phyloP scores from a whole-genome alignment of 2,329 filamentous ascomycete species.

The Trichoderma endophyticum region DNA sequence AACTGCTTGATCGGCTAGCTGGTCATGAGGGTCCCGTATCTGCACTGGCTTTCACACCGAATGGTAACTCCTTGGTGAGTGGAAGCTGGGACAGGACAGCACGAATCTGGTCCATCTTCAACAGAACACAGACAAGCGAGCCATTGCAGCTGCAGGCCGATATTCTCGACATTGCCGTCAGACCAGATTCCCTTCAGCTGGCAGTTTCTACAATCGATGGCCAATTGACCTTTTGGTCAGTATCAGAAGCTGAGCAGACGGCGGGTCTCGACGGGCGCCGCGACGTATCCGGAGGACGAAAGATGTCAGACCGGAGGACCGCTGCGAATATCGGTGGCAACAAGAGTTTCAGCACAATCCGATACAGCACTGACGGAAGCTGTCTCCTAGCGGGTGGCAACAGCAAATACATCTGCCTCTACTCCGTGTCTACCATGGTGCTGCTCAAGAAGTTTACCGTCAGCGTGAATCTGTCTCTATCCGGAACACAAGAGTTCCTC shows the following conservation, averaged over 20 bases:
- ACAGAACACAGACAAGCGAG: conserved; percentile 89
- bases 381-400: conserved; percentile 89
- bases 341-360: conserved; percentile 84
- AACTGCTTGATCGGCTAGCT: conserved; percentile 83
- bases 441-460: conserved; percentile 94
- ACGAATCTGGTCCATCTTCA: conserved; percentile 93
- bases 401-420: conserved; percentile 98
- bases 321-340: conserved; percentile 88
- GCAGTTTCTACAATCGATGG: conserved; percentile 91
- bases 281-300: conserved; percentile 90
- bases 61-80: conserved; percentile 78
- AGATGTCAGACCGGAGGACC: conserved; percentile 80
- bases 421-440: conserved; percentile 89
- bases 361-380: conserved; percentile 87
- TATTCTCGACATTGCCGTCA: conserved; percentile 78
- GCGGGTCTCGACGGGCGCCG: conserved; percentile 83
- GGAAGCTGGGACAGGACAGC: conserved; percentile 97
- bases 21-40: conserved; percentile 95
- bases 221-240: conserved; percentile 91
- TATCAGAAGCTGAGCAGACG: conserved; percentile 82
- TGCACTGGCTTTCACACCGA: conserved; percentile 81
- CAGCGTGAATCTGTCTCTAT: conserved; percentile 89
- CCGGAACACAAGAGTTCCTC: conserved; percentile 94
- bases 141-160: conserved; percentile 90
- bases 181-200: conserved; percentile 87